Evolutionary conservation across 768 basidiomycete genomes (phyloP).

Genomic region (Pulveroboletus sp.): DNA sequence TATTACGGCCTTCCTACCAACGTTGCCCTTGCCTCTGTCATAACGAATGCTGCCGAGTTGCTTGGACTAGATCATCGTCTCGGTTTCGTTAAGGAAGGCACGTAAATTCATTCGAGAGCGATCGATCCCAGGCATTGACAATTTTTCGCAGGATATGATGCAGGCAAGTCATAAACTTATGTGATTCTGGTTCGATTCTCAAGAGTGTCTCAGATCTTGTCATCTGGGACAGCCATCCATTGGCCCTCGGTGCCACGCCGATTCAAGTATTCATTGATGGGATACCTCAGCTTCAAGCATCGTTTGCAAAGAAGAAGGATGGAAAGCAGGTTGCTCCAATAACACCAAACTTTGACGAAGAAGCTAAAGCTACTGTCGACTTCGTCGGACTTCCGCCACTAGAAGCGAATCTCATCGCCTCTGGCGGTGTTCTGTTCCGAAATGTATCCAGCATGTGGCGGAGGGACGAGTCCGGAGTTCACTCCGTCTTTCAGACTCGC

Average conservation of each 20-base stretch:
- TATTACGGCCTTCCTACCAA: constrained; percentile 74
- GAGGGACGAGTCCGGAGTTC: constrained; percentile 21
- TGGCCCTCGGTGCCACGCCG: constrained; percentile 77
- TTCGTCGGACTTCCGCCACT: constrained; percentile 74
- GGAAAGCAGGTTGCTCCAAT: constrained; percentile 49
- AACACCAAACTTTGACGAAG: constrained; percentile 58
- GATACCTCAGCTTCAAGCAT: constrained; percentile 53
- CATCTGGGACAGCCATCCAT: constrained; percentile 75
- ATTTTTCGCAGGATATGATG: constrained; percentile 58
- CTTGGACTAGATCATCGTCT: constrained; percentile 81
- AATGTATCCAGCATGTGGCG: constrained; percentile 44
- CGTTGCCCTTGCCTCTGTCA: constrained; percentile 73
- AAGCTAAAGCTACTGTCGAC: constrained; percentile 53
- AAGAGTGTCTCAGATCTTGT: constrained; percentile 40
- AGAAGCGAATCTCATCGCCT: constrained; percentile 32
- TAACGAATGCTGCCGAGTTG: constrained; percentile 64
- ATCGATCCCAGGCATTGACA: constrained; percentile 3
- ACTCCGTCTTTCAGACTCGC: constrained; percentile 13
- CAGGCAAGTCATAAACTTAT: constrained; percentile 31
- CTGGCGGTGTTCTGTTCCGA: constrained; percentile 46
- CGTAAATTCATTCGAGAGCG: neutral
- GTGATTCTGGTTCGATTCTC: neutral
- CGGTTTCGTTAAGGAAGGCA: constrained; percentile 68
- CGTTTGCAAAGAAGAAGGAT: constrained; percentile 43
- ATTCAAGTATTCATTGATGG: constrained; percentile 83